Percentiles rank a stretch among this genome's conserved stretches.
These are phyloP conservation scores for Eucalyptus pumila DNA, from an alignment of 345 rosid genomes.

Conservation along the genomic window DNA sequence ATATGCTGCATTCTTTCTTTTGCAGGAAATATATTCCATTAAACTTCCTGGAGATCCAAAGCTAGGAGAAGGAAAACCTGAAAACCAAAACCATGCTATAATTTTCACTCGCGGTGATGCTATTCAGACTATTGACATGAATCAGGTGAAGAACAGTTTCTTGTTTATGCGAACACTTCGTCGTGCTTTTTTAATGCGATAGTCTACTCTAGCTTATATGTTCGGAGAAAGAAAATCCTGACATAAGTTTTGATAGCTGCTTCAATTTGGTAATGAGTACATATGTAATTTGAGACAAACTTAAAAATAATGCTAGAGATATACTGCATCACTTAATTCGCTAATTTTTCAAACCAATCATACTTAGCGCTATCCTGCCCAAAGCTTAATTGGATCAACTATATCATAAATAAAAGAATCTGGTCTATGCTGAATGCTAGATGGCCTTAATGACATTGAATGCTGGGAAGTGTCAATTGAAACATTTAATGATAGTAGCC, in stretches of 20 bases:
- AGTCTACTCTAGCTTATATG: background rate
- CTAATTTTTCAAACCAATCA: background rate
- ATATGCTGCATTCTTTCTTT: background rate
- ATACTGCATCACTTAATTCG: background rate
- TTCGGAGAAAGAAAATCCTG: background rate
- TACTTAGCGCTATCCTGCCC: background rate
- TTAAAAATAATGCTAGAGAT: background rate
- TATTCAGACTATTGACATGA: constrained; percentile 98
- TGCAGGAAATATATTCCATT: constrained; percentile 82
- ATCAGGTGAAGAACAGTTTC: constrained; percentile 49
- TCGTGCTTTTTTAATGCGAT: background rate
- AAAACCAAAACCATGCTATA: constrained; percentile 95
- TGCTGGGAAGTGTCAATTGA: background rate
- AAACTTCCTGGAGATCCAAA: constrained; percentile 97
- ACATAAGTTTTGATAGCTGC: background rate
- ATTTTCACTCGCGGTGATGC: constrained; percentile 97
- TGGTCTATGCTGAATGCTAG: background rate
- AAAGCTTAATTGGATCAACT: background rate
- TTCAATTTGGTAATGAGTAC: background rate
- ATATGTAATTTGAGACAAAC: background rate
- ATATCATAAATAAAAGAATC: background rate
- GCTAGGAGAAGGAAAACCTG: constrained; percentile 99
- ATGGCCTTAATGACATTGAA: background rate
- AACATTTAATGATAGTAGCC: background rate
- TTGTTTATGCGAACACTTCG: background rate